Conservation (phyloP, 352 stramenopile genomes). For the Plasmopara viticola region DNA sequence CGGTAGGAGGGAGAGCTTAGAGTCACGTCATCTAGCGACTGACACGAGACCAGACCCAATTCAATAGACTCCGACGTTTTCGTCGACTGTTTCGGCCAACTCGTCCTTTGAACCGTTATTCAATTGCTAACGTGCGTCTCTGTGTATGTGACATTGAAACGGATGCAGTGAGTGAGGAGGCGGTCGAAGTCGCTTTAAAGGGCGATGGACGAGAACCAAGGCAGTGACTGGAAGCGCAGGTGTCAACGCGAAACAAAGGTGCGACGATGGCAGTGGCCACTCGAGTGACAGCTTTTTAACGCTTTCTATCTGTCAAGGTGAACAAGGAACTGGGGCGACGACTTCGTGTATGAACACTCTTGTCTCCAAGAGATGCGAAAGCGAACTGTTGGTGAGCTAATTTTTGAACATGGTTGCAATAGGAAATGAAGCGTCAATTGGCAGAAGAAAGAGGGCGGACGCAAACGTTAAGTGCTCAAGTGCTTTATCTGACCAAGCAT, state of each 20-base stretch:
- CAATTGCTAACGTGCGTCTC: slow-evolving; percentile 1
- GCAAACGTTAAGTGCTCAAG: slow-evolving; percentile 29
- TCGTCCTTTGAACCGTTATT: slow-evolving; percentile 6
- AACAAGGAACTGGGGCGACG: slow-evolving; percentile 65
- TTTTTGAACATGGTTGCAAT: background rate
- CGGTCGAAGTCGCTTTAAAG: slow-evolving; percentile 8
- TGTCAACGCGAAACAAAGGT: slow-evolving; percentile 67
- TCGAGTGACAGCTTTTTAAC: background rate
- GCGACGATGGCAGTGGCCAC: no score
- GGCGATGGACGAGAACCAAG: slow-evolving; percentile 10
- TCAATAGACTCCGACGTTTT: background rate
- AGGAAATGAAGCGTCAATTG: slow-evolving; percentile 50
- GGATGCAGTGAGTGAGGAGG: slow-evolving; percentile 24
- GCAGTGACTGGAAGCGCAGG: slow-evolving; percentile 56
- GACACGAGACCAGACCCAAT: no score
- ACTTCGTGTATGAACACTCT: slow-evolving; percentile 37
- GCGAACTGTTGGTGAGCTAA: background rate
- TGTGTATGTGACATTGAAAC: slow-evolving; percentile 12
- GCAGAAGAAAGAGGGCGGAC: slow-evolving; percentile 30
- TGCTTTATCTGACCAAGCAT: slow-evolving; percentile 25
- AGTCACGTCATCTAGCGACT: no score
- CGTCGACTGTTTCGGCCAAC: background rate
- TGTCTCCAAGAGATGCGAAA: background rate
- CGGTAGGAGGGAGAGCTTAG: slow-evolving; percentile 45
- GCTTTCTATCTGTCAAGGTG: slow-evolving; percentile 31